Conservation (phyloP, 257 asterid species). For the Gentiana dahurica region DNA sequence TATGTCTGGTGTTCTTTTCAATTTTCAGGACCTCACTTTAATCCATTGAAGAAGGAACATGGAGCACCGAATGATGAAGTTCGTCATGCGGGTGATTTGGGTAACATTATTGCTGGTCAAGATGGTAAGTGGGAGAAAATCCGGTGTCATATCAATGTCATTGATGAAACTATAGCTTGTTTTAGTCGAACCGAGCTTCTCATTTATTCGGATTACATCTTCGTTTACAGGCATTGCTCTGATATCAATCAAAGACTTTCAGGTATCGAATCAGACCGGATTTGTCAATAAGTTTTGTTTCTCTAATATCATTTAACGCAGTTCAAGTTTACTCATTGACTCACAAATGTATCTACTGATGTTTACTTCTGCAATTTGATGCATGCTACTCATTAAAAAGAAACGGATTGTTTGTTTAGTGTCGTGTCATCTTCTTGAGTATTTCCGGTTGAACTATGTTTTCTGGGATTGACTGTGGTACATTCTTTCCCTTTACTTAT, state of each 20-base stretch:
- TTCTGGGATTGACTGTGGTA: conserved; percentile 2
- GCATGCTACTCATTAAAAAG: background rate
- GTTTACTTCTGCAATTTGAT: background rate
- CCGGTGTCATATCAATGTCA: conserved; percentile 2
- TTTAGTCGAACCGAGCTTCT: conserved; percentile 2
- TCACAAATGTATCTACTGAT: no score
- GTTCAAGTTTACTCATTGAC: no score
- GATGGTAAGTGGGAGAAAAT: conserved; percentile 40
- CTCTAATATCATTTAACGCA: background rate
- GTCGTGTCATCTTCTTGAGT: background rate
- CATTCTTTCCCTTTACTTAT: background rate
- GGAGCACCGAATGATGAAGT: conserved; percentile 72
- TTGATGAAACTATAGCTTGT: background rate
- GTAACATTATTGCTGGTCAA: conserved; percentile 64
- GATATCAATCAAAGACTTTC: conserved; percentile 48
- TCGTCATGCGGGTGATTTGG: conserved; percentile 87
- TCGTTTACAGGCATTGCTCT: conserved; percentile 62
- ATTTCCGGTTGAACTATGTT: background rate
- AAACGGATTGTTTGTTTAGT: background rate
- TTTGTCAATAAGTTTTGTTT: background rate
- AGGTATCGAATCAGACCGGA: conserved; percentile 24
- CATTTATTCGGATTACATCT: conserved; percentile 4
- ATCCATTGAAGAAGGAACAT: conserved; percentile 67
- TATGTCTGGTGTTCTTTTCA: background rate
- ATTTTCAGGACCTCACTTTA: conserved; percentile 76